Evolutionary conservation across 2,329 filamentous ascomycete species (phyloP).

Genomic region (Colletotrichum kahawae): DNA sequence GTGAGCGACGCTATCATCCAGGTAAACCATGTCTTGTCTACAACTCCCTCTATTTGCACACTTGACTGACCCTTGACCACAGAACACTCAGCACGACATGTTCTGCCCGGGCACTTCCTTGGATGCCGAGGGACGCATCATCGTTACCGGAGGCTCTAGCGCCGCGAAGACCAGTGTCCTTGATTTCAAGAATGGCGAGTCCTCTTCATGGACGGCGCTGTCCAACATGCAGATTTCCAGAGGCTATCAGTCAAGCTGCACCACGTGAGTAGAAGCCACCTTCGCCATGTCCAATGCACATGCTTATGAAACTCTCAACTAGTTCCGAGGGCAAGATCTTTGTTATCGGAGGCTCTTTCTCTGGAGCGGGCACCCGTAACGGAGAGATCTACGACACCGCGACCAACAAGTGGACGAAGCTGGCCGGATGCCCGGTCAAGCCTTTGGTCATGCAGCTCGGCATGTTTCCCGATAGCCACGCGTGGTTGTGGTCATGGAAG

Average conservation of each 20-base stretch:
- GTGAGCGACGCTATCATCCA: constrained; percentile 32
- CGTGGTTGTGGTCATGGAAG: constrained; percentile 42
- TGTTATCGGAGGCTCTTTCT: constrained; percentile 60
- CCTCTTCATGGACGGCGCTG: constrained; percentile 40
- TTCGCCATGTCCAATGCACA: accelerated
- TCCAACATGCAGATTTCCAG: constrained; percentile 50
- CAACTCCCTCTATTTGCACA: not conserved
- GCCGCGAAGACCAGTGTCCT: constrained; percentile 54
- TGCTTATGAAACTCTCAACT: not conserved
- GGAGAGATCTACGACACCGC: constrained; percentile 57
- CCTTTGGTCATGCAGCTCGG: constrained; percentile 59
- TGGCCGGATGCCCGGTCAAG: constrained; percentile 46
- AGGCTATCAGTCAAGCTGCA: constrained; percentile 57
- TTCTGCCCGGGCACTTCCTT: constrained; percentile 61
- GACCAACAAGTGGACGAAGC: constrained; percentile 48
- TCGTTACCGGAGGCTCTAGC: constrained; percentile 59
- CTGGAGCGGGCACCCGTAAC: constrained; percentile 53
- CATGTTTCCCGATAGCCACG: constrained; percentile 43
- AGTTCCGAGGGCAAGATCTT: constrained; percentile 59
- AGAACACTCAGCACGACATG: constrained; percentile 56
- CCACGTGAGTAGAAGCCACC: constrained; percentile 19
- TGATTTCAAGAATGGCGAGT: constrained; percentile 31
- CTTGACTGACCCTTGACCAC: not conserved
- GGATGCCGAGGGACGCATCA: constrained; percentile 49
- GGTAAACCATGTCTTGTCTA: not conserved